phyloP scores from a whole-genome alignment of 2,329 filamentous ascomycete genomes.

The Fusarium tjaetaba region DNA sequence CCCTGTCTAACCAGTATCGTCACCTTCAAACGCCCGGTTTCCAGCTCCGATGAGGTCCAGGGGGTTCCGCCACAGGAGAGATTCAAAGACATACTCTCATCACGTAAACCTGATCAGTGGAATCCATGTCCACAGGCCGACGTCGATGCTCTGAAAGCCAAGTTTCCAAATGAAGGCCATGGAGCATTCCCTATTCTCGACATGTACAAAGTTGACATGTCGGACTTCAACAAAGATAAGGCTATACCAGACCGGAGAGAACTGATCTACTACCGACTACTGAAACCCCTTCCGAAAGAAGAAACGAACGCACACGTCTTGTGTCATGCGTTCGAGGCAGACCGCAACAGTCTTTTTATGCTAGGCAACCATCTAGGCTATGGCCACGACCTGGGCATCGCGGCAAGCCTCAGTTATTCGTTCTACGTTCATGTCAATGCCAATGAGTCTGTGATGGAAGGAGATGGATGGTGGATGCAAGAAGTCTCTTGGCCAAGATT shows the following conservation, averaged over 20 bases:
- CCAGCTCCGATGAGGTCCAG: slow-evolving; percentile 52
- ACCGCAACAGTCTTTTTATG: slow-evolving; percentile 66
- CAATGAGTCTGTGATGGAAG: slow-evolving; percentile 58
- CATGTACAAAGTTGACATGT: slow-evolving; percentile 66
- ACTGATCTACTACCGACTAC: slow-evolving; percentile 60
- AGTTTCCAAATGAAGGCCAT: slow-evolving; percentile 50
- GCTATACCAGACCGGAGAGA: slow-evolving; percentile 58
- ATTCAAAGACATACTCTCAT: slow-evolving; percentile 54
- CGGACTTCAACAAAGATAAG: slow-evolving; percentile 53
- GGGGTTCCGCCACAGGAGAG: slow-evolving; percentile 54
- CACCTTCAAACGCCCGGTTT: slow-evolving; percentile 60
- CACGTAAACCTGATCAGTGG: slow-evolving; percentile 54
- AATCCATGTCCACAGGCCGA: slow-evolving; percentile 57
- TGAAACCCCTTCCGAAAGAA: slow-evolving; percentile 53
- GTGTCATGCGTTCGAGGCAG: slow-evolving; percentile 61
- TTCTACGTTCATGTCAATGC: slow-evolving; percentile 64
- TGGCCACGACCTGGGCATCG: slow-evolving; percentile 53
- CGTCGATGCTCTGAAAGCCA: slow-evolving; percentile 51
- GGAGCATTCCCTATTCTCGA: slow-evolving; percentile 61
- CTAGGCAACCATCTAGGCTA: slow-evolving; percentile 60
- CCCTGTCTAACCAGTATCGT: slow-evolving; percentile 62
- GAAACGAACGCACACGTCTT: slow-evolving; percentile 58
- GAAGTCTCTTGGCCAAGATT: slow-evolving; percentile 61
- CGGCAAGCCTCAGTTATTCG: slow-evolving; percentile 60
- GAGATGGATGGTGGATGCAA: slow-evolving; percentile 63